These are phyloP conservation scores for Penicillium arizonense DNA, from an alignment of 495 filamentous ascomycete species.

Conservation along the genomic window DNA sequence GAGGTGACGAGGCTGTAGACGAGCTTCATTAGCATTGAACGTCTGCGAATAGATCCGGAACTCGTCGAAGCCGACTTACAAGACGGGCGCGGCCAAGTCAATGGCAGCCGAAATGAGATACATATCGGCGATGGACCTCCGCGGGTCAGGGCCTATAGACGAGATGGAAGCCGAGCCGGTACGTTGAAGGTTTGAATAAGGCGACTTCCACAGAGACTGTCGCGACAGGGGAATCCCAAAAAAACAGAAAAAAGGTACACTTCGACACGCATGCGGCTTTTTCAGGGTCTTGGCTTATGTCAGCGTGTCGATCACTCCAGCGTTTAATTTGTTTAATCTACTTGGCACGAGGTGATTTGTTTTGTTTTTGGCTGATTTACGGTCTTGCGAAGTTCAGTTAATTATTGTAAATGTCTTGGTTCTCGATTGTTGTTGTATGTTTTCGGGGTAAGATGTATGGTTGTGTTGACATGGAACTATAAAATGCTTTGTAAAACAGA, in stretches of 20 bases:
- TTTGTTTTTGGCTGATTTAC: no score
- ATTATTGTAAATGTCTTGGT: no score
- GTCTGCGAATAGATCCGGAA: background rate
- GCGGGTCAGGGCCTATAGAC: conserved; percentile 3
- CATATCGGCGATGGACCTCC: conserved; percentile 24
- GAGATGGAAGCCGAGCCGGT: conserved; percentile 2
- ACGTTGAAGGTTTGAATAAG: no score
- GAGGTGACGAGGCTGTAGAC: conserved; percentile 65
- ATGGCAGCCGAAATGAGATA: conserved; percentile 38
- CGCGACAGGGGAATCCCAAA: background rate
- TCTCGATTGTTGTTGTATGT: background rate
- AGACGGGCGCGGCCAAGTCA: conserved; percentile 48
- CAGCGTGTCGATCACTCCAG: conserved; percentile 13
- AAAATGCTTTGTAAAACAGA: background rate
- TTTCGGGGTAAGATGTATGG: background rate
- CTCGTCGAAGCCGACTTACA: conserved; percentile 28
- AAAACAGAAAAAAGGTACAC: background rate
- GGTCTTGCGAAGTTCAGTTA: no score
- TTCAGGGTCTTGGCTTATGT: conserved; percentile 19
- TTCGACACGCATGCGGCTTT: conserved; percentile 23
- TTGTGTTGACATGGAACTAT: background rate
- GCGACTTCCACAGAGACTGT: no score
- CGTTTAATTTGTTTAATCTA: background rate
- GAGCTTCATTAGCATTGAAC: conserved; percentile 5
- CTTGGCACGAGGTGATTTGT: no score